A percentile compares a stretch with the other conserved stretches of the same genome.
Conservation (phyloP, 305 asterid genomes). For the Stenogyne calaminthoides region DNA sequence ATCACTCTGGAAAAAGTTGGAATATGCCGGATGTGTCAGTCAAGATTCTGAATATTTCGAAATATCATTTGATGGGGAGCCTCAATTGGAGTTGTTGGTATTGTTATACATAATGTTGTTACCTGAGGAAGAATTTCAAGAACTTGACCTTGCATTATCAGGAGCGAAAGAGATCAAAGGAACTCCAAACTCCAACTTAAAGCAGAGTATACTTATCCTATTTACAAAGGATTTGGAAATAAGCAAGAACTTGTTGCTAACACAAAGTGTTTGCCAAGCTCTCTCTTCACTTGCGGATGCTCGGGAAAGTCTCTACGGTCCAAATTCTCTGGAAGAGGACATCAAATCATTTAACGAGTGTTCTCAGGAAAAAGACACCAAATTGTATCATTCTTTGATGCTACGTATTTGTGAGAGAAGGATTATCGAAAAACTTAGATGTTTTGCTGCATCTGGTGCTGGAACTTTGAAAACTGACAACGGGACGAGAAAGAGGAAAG, state of each 20-base stretch:
- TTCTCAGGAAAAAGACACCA: conserved; percentile 44
- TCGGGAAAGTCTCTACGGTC: conserved; percentile 71
- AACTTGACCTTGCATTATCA: conserved; percentile 50
- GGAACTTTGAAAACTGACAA: conserved; percentile 20
- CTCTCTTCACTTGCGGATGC: conserved; percentile 67
- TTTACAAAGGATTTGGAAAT: conserved; percentile 35
- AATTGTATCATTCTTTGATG: conserved; percentile 61
- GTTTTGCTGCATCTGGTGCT: conserved; percentile 43
- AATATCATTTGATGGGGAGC: conserved; percentile 77
- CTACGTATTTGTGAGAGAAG: conserved; percentile 86
- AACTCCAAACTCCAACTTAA: conserved; percentile 25
- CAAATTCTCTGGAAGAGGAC: conserved; percentile 58
- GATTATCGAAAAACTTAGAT: conserved; percentile 66
- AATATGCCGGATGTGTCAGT: conserved; percentile 59
- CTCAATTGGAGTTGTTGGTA: conserved; percentile 68
- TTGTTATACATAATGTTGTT: conserved; percentile 69
- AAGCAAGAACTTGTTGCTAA: conserved; percentile 52
- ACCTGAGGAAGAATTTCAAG: conserved; percentile 51
- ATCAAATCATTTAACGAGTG: conserved; percentile 41
- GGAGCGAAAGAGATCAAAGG: conserved; percentile 26
- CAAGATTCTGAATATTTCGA: conserved; percentile 81
- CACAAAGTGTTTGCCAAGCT: conserved; percentile 52
- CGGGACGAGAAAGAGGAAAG: conserved; percentile 36
- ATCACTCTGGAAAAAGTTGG: conserved; percentile 76
- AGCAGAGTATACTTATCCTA: conserved; percentile 23